A percentile compares a stretch with the other conserved stretches of the same genome.
phyloP scores from a whole-genome alignment of 1,284 basidiomycete species.

The Vanrija pseudolonga region DNA sequence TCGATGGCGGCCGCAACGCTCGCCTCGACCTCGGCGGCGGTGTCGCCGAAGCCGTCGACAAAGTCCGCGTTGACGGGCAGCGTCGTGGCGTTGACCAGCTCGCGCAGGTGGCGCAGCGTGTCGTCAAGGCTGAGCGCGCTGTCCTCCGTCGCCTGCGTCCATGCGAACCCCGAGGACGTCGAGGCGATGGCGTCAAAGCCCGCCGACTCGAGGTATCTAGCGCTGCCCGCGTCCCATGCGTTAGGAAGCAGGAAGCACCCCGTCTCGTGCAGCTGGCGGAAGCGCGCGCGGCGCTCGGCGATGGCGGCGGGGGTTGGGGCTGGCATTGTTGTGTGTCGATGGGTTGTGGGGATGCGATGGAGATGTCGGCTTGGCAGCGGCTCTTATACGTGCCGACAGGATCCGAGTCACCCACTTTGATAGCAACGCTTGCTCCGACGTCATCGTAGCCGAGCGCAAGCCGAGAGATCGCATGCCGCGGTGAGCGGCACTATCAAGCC shows the following conservation, averaged over 20 bases:
- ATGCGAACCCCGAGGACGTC: not conserved
- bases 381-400: too few relatives aligned
- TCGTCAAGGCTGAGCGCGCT: not conserved
- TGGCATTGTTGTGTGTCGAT: too few relatives aligned
- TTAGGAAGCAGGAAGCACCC: conserved; percentile 6
- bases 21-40: not conserved
- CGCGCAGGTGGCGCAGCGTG: not conserved
- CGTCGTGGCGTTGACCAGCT: not conserved
- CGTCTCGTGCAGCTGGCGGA: conserved; percentile 2
- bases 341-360: too few relatives aligned
- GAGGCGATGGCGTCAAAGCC: conserved; percentile 5
- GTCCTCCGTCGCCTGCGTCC: not conserved
- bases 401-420: too few relatives aligned
- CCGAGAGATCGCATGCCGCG: too few relatives aligned
- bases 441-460: too few relatives aligned
- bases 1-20: not conserved
- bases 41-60: conserved; percentile 5
- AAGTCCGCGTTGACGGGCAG: conserved; percentile 10
- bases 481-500: too few relatives aligned
- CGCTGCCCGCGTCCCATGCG: conserved; percentile 3
- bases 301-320: too few relatives aligned
- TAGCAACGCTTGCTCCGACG: too few relatives aligned
- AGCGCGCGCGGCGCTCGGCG: conserved; percentile 1
- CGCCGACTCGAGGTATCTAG: not conserved
- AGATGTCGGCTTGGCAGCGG: too few relatives aligned